Evolutionary conservation across 1,284 basidiomycete species (phyloP), one percentile per base, ranked within the genome.

Genomic region (Coniferiporia sulphurascens): DNA sequence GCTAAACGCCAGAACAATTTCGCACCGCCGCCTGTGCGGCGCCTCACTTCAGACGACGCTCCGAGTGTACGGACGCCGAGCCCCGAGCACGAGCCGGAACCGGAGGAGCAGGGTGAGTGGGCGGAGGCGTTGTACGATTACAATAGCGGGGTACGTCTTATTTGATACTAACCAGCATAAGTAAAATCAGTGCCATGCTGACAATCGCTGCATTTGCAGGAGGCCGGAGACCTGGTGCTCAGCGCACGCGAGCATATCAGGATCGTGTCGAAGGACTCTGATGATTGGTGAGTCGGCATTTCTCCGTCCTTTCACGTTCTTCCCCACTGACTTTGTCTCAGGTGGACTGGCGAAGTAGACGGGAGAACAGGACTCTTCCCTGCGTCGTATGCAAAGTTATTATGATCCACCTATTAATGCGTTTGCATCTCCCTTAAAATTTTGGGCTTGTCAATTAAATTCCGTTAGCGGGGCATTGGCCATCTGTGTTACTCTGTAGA

Each of bases 91-190:
- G 70, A 72, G 56, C 69, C 69, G 10, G 74, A 76, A 62, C 70
- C 76, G 41, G 74, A 75, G 60, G 71, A 68, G 10, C 68, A 74
- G 35, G 88, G 86, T 9, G 86, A 89, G 62, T 91, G 88, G 88
- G 89, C 82, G 10, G 85, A 91, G 66, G 88, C 78, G 3, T 64
- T 90, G 70, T 91, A 91, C 68, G 87, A 89, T 62, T 91, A 89
- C 71, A 73, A 74, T 45, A 85, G 87, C 58, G 74, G 76, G 64
- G 89, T 90, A 63, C 54, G 80, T 15, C 9, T 8, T 41, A 2
- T 15, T 41, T 41, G 58, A 1, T 58, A 5, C 46, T 15, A n/a
- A 34, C 44, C 27, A 5, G 5, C 27, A 27, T 27, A 27, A 3
- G 5, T 27, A 27, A 3, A 27, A 27, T 27, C 27, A 5, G 49